phyloP scores from a whole-genome alignment of 495 filamentous ascomycete genomes.

The Aspergillus egyptiacus region DNA sequence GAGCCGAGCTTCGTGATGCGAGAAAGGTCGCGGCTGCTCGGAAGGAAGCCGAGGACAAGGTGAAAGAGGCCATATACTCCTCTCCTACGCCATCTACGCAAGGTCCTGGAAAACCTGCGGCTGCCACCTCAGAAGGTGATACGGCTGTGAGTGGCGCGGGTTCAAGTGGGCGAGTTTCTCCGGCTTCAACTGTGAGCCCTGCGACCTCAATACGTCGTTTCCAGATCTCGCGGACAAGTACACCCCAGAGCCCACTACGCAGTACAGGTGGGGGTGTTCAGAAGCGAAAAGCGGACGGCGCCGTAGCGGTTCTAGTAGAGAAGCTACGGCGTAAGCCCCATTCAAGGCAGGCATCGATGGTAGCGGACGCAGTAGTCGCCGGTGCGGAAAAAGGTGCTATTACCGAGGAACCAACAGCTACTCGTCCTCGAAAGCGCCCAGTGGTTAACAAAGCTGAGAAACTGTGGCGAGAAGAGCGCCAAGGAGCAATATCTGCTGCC shows the following conservation, averaged over 20 bases:
- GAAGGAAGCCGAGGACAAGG: conserved; percentile 30
- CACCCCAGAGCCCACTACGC: conserved; percentile 21
- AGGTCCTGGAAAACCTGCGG: not conserved
- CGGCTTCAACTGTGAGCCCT: conserved; percentile 15
- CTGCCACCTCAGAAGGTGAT: not conserved
- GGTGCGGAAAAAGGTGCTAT: not conserved
- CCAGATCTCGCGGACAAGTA: conserved; percentile 36
- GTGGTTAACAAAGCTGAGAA: conserved; percentile 42
- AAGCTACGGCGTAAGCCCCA: conserved; percentile 34
- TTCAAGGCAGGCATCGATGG: conserved; percentile 37
- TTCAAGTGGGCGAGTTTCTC: conserved; percentile 11
- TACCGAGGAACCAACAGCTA: conserved; percentile 1
- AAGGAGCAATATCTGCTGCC: conserved; percentile 33
- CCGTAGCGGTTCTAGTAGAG: conserved; percentile 40
- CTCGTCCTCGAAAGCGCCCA: conserved; percentile 35
- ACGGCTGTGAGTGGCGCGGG: not conserved
- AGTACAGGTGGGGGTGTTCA: conserved; percentile 31
- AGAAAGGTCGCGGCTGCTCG: conserved; percentile 27
- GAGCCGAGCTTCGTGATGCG: conserved; percentile 40
- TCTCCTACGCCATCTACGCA: conserved; percentile 9
- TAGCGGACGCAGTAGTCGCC: conserved; percentile 26
- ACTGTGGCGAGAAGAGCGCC: conserved; percentile 37
- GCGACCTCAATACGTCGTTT: conserved; percentile 34
- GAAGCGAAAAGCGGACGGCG: conserved; percentile 32
- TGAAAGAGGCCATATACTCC: conserved; percentile 23